Evolutionary conservation across 163 green algal species (phyloP).

Genomic region (Picocystis sp.): DNA sequence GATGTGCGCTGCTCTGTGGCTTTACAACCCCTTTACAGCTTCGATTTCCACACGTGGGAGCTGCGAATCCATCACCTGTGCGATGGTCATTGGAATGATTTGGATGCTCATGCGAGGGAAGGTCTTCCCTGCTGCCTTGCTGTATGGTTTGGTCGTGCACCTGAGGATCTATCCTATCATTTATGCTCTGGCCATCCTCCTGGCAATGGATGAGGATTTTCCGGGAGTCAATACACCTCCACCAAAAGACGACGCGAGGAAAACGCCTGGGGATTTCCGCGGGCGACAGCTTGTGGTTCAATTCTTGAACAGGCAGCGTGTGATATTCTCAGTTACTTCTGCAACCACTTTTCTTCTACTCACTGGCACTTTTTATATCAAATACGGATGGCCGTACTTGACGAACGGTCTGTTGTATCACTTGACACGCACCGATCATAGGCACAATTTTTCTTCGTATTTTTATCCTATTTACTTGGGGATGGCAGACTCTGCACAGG

Average conservation of each 20-base stretch:
- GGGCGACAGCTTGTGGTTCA: not conserved
- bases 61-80: slow-evolving; percentile 56
- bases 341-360: slow-evolving; percentile 37
- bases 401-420: slow-evolving; percentile 76
- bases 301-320: slow-evolving; percentile 3
- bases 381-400: slow-evolving; percentile 62
- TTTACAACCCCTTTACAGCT: slow-evolving; percentile 84
- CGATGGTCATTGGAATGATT: slow-evolving; percentile 55
- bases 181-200: slow-evolving; percentile 53
- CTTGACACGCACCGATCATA: slow-evolving; percentile 43
- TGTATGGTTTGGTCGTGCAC: slow-evolving; percentile 76
- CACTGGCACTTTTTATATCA: slow-evolving; percentile 26
- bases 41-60: slow-evolving; percentile 77
- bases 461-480: slow-evolving; percentile 60
- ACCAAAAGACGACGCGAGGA: too few relatives aligned
- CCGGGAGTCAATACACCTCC: too few relatives aligned
- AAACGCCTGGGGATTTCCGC: too few relatives aligned
- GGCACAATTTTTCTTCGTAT: slow-evolving; percentile 73
- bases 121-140: slow-evolving; percentile 17
- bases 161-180: slow-evolving; percentile 81
- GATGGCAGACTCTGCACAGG: slow-evolving; percentile 1
- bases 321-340: slow-evolving; percentile 12
- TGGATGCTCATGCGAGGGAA: slow-evolving; percentile 7
- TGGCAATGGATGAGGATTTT: slow-evolving; percentile 29
- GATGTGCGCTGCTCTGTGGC: slow-evolving; percentile 37